phyloP scores from a whole-genome alignment of 148 eudicot genomes.

The Rhododendron ferrugineum region DNA sequence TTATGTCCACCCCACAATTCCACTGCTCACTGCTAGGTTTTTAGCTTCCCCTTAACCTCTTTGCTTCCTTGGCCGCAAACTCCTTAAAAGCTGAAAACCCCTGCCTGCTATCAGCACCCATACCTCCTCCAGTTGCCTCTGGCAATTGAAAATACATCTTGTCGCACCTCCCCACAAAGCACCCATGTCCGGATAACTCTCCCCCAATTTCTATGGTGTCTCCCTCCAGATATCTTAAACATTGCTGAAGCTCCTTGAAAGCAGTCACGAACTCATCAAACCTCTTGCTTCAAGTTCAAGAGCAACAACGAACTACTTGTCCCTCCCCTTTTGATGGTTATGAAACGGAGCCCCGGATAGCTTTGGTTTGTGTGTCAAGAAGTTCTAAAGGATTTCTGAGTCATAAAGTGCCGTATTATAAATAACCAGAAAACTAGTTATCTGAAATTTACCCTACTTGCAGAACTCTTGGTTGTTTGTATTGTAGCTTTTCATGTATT shows the following conservation, averaged over 20 bases:
- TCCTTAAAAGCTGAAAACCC: background rate
- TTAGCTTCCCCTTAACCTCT: background rate
- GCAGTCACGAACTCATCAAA: background rate
- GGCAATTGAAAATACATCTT: background rate
- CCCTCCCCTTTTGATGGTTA: background rate
- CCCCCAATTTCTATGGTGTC: background rate
- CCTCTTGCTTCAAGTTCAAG: conserved; percentile 1
- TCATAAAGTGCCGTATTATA: background rate
- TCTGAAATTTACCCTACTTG: background rate
- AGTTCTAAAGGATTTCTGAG: background rate
- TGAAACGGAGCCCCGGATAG: background rate
- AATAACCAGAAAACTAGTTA: background rate
- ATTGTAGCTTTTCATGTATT: background rate
- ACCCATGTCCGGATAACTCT: background rate
- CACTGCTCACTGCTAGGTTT: background rate
- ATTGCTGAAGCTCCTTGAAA: background rate
- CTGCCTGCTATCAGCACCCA: background rate
- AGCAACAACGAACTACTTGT: background rate
- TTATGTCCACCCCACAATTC: background rate
- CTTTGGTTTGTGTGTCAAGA: background rate
- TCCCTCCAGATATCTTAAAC: background rate
- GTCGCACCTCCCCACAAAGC: background rate
- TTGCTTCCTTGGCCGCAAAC: background rate
- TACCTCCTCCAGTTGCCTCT: background rate
- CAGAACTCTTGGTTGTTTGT: background rate